phyloP scores from a whole-genome alignment of 2,329 filamentous ascomycete genomes.

The Hymenoscyphus linearis region DNA sequence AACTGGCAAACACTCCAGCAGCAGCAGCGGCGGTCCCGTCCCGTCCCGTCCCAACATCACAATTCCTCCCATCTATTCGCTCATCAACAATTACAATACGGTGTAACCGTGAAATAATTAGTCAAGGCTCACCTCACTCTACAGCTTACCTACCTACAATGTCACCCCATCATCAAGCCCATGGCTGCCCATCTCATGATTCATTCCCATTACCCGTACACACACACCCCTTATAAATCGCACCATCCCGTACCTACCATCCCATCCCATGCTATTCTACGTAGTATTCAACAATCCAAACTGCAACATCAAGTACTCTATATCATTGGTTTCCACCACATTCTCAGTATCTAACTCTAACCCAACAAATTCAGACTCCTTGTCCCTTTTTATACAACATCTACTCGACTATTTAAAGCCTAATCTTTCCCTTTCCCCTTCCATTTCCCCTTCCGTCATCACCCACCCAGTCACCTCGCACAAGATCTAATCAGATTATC shows the following conservation, averaged over 20 bases:
- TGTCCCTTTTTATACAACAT: too few relatives aligned
- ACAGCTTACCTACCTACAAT: background rate
- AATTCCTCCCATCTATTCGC: background rate
- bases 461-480: background rate
- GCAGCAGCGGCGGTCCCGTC: background rate
- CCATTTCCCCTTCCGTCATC: too few relatives aligned
- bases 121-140: background rate
- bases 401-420: slow-evolving; percentile 1
- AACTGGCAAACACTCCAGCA: background rate
- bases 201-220: background rate
- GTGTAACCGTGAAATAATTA: background rate
- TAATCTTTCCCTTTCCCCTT: too few relatives aligned
- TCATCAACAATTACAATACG: background rate
- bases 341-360: too few relatives aligned
- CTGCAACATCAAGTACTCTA: too few relatives aligned
- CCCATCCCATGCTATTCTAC: background rate
- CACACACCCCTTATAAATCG: background rate
- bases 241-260: background rate
- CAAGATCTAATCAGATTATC: background rate
- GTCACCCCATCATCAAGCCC: background rate
- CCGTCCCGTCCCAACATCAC: too few relatives aligned
- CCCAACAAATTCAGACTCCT: too few relatives aligned
- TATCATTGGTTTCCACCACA: background rate
- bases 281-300: background rate
- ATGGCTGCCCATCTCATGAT: background rate